phyloP scores from a whole-genome alignment of 129 eudicot genomes.

The Saussurea involucrata region DNA sequence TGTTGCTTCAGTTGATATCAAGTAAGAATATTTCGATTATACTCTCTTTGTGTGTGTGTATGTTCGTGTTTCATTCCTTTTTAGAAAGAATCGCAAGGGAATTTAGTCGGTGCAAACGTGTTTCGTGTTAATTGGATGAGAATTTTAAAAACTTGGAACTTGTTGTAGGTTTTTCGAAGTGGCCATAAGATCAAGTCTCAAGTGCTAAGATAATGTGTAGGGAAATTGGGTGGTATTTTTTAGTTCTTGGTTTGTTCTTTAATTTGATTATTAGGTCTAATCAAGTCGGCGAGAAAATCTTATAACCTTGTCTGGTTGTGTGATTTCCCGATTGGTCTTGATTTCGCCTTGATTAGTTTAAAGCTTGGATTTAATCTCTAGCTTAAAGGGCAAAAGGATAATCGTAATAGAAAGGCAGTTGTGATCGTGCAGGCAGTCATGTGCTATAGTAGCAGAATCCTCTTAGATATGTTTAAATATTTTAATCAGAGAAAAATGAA shows the following conservation, averaged over 20 bases:
- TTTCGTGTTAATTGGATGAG: neutral
- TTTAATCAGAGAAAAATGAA: too few species aligned
- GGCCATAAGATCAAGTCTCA: neutral
- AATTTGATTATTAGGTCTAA: neutral
- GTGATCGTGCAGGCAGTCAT: neutral
- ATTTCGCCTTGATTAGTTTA: neutral
- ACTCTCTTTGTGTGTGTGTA: neutral
- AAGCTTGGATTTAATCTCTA: neutral
- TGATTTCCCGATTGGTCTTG: slow-evolving; percentile 5
- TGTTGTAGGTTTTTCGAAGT: slow-evolving; percentile 22
- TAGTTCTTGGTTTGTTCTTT: neutral
- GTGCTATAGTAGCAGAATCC: neutral
- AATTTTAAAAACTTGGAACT: neutral
- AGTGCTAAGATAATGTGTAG: slow-evolving; percentile 14
- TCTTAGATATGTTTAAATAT: too few species aligned
- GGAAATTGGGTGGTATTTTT: slow-evolving; percentile 3
- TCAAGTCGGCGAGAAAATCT: neutral
- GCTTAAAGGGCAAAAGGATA: neutral
- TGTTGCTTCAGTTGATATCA: neutral
- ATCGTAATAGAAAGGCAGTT: neutral
- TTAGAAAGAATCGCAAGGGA: neutral
- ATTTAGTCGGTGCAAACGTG: neutral
- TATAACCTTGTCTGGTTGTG: neutral
- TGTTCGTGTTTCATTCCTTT: neutral
- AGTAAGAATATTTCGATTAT: neutral